Conservation (phyloP, 1,139 yeast genomes). For the Schwanniomyces etchellsii region DNA sequence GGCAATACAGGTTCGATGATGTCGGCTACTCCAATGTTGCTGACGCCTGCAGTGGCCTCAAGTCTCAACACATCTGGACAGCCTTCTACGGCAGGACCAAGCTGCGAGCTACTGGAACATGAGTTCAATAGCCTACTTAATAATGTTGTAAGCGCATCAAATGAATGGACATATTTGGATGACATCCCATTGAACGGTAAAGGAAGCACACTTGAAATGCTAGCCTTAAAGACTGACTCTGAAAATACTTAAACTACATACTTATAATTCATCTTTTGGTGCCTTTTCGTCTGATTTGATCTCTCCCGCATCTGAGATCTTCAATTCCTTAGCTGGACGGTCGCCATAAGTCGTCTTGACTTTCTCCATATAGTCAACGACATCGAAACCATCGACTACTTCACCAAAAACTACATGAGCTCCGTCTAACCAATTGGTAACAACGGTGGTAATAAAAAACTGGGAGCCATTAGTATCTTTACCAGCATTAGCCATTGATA, state of each 20-base stretch:
- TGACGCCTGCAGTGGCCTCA: constrained; percentile 10
- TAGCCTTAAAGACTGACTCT: constrained; percentile 24
- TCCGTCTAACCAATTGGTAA: constrained; percentile 62
- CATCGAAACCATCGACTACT: constrained; percentile 63
- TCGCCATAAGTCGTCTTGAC: constrained; percentile 46
- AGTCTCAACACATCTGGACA: constrained; percentile 6
- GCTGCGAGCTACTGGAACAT: constrained; percentile 20
- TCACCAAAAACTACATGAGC: constrained; percentile 80
- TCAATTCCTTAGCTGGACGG: constrained; percentile 48
- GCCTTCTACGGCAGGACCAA: constrained; percentile 8
- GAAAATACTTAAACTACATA: constrained; percentile 7
- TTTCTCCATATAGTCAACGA: constrained; percentile 49
- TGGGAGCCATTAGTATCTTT: constrained; percentile 60
- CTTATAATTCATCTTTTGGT: constrained; percentile 14
- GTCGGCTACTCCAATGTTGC: constrained; percentile 15
- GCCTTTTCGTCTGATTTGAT: constrained; percentile 19
- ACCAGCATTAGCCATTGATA: constrained; percentile 65
- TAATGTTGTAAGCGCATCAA: constrained; percentile 19
- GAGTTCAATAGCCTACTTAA: constrained; percentile 29
- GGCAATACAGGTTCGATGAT: constrained; percentile 6
- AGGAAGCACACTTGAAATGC: constrained; percentile 34
- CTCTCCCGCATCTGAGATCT: constrained; percentile 45
- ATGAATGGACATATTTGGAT: constrained; percentile 23
- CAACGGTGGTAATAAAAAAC: constrained; percentile 59
- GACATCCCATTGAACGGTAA: constrained; percentile 36